Conservation (phyloP, 192 early-diverging fungal genomes). For the Backusella australiensis region DNA sequence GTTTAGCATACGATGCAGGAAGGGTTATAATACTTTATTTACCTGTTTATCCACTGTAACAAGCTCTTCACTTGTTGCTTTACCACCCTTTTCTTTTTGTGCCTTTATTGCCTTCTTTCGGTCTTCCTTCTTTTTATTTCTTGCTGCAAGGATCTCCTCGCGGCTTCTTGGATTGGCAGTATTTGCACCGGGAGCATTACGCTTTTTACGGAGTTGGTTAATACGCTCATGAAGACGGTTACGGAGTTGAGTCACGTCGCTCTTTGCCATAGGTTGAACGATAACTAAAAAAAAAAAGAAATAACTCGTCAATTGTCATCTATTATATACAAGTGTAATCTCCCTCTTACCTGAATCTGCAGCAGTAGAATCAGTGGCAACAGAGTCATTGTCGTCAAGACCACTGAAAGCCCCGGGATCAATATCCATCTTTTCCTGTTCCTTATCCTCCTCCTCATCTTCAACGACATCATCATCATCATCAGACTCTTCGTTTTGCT, state of each 20-base stretch:
- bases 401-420: slow-evolving; percentile 26
- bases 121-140: slow-evolving; percentile 68
- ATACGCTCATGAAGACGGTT: slow-evolving; percentile 65
- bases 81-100: slow-evolving; percentile 56
- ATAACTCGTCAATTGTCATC: background rate
- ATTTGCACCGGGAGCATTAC: slow-evolving; percentile 58
- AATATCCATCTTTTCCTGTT: slow-evolving; percentile 30
- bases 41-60: slow-evolving; percentile 34
- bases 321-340: no score
- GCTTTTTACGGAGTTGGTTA: slow-evolving; percentile 54
- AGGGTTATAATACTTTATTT: background rate
- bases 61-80: slow-evolving; percentile 49
- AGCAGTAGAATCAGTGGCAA: background rate
- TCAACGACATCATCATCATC: slow-evolving; percentile 28
- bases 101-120: slow-evolving; percentile 59
- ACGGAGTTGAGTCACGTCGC: slow-evolving; percentile 57
- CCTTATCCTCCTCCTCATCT: slow-evolving; percentile 15
- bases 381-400: slow-evolving; percentile 16
- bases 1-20: no score
- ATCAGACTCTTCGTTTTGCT: slow-evolving; percentile 35
- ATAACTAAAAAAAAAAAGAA: background rate
- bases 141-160: slow-evolving; percentile 75
- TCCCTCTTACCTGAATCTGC: background rate
- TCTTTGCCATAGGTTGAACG: slow-evolving; percentile 38
- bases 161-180: slow-evolving; percentile 52